These are phyloP conservation scores for Iberis pinnata DNA, from an alignment of 345 rosid genomes.

Conservation along the genomic window DNA sequence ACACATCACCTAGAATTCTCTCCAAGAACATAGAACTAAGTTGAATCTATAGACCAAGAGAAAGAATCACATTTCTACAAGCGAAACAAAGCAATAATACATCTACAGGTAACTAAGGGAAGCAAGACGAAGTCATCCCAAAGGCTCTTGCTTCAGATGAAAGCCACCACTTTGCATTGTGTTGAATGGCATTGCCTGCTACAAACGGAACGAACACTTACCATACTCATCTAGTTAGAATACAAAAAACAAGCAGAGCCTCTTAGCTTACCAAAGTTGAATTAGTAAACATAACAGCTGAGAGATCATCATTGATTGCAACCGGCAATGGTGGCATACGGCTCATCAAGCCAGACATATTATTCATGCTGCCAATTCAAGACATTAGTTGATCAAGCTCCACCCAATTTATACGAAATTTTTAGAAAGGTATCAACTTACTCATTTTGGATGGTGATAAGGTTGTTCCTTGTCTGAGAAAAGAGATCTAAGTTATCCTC, in stretches of 20 bases:
- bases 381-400: constrained; percentile 9
- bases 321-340: constrained; percentile 83
- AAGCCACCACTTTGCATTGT: constrained; percentile 18
- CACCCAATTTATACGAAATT: constrained; percentile 16
- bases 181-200: constrained; percentile 22
- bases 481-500: constrained; percentile 75
- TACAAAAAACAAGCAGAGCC: not conserved
- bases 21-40: constrained; percentile 15
- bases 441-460: constrained; percentile 63
- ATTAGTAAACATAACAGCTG: constrained; percentile 46
- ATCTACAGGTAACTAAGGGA: constrained; percentile 19
- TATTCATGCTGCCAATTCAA: constrained; percentile 56
- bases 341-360: constrained; percentile 80
- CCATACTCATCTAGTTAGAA: not conserved
- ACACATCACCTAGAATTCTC: constrained; percentile 16
- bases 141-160: constrained; percentile 27
- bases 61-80: constrained; percentile 27
- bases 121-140: constrained; percentile 22
- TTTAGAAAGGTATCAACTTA: constrained; percentile 36
- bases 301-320: constrained; percentile 58
- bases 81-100: constrained; percentile 16
- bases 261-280: constrained; percentile 49
- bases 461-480: constrained; percentile 57
- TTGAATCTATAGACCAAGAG: constrained; percentile 15
- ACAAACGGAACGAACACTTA: constrained; percentile 2